Base-by-base conservation (phyloP, 495 filamentous ascomycete species). In the Podospora didyma region DNA sequence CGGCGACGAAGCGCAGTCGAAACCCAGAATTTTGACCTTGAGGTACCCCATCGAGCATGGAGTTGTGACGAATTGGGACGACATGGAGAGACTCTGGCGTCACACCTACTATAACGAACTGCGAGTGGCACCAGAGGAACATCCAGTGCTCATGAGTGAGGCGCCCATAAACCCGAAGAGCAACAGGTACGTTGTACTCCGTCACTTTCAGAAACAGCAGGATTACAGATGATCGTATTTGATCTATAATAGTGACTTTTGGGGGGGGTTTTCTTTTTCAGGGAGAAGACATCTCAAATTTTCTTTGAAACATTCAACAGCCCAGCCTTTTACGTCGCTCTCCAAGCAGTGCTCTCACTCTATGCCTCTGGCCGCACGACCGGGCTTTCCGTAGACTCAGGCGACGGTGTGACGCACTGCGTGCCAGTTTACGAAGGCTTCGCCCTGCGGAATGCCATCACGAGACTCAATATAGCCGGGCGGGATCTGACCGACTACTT, bases 21-120 rank as follows among this genome's bases (percentile, higher is more conserved):
- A 96, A 74, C 93, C 95, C 89, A 95, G 94, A 90, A 95, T 98
- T 79, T 85, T 98, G 61, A 98, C 95, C 57, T 87, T 98, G 71
- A 88, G 95, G 80, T 98, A 98, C 79, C 94, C 94, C 67, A 96
- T 98, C 72, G 94, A 98, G 84, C 94, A 98, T 81, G 94, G 94
- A 90, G 95, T 98, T 72, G 95, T 98, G 75, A 98, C 94, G 80
- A 97, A 98, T 86, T 98, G 94, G 94, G 93, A 97, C 78, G 94
- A 98, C 74, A 97, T 98, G 95, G 94, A 98, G 82, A 97, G 96
- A 85, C 97, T 98, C 71, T 98, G 94, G 95, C 94, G 97, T 79
- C 92, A 97, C 86, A 97, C 92, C 69, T 96, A 97, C 87, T 98
- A 97, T 88, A 97, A 96, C 77, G 94, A 98, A 84, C 87, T 98